These are phyloP conservation scores for Globisporangium spiculum DNA, from an alignment of 352 stramenopile species.

Conservation along the genomic window DNA sequence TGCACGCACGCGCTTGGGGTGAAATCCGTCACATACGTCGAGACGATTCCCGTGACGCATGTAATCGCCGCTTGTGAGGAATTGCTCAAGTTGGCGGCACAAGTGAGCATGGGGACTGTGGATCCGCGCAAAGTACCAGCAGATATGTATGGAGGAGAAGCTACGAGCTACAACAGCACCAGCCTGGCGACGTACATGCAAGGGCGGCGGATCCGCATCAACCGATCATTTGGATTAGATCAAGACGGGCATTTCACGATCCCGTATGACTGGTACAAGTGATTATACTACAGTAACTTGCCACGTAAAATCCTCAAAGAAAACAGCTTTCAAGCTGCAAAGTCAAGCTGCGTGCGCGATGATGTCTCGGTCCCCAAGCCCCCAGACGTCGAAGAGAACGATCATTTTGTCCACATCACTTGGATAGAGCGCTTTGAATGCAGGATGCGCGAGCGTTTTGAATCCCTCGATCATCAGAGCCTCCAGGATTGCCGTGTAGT, in stretches of 20 bases:
- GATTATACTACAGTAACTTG: neutral
- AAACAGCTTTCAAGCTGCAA: neutral
- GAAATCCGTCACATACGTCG: conserved; percentile 26
- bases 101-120: conserved; percentile 18
- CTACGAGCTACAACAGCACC: neutral
- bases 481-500: conserved; percentile 12
- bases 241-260: conserved; percentile 45
- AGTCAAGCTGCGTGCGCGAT: conserved; percentile 1
- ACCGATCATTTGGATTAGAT: conserved; percentile 33
- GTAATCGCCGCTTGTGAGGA: conserved; percentile 33
- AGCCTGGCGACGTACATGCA: conserved; percentile 20
- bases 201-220: conserved; percentile 31
- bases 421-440: conserved; percentile 24
- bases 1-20: conserved; percentile 37
- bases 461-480: conserved; percentile 15
- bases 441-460: conserved; percentile 19
- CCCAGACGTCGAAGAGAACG: conserved; percentile 29
- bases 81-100: conserved; percentile 31
- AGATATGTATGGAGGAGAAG: conserved; percentile 16
- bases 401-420: conserved; percentile 9
- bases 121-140: conserved; percentile 10
- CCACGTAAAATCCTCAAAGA: neutral
- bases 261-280: conserved; percentile 36
- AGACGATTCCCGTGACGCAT: conserved; percentile 31
- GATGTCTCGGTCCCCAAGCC: conserved; percentile 21